These are phyloP conservation scores for Annulohypoxylon nitens DNA, from an alignment of 495 filamentous ascomycete genomes.

Conservation along the genomic window DNA sequence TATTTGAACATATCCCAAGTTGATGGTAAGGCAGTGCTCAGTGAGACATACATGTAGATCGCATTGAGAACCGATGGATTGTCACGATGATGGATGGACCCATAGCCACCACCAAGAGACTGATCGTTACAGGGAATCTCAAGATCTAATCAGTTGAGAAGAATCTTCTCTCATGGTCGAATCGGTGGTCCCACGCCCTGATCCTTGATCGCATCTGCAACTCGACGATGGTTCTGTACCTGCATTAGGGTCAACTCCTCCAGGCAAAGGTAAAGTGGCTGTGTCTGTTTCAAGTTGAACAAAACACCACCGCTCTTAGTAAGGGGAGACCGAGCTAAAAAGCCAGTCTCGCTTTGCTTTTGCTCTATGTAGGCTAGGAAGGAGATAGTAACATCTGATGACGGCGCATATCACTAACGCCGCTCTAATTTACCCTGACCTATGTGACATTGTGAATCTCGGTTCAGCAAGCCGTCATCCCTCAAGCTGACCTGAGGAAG, in stretches of 20 bases:
- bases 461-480: constrained; percentile 20
- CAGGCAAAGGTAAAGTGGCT: constrained; percentile 41
- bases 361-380: constrained; percentile 26
- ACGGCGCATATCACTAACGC: constrained; percentile 1
- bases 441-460: constrained; percentile 1
- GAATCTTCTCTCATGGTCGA: constrained; percentile 21
- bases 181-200: constrained; percentile 38
- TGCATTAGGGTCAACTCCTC: constrained; percentile 46
- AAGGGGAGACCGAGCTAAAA: constrained; percentile 19
- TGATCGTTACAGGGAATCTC: constrained; percentile 38
- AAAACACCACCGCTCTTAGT: constrained; percentile 35
- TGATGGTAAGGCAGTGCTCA: constrained; percentile 1
- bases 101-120: constrained; percentile 28
- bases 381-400: constrained; percentile 24
- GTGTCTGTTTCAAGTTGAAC: constrained; percentile 50
- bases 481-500: constrained; percentile 4
- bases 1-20: neutral
- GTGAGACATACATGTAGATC: constrained; percentile 29
- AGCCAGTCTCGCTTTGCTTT: constrained; percentile 39
- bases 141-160: constrained; percentile 28
- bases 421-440: constrained; percentile 10
- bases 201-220: constrained; percentile 36
- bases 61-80: constrained; percentile 15
- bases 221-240: constrained; percentile 42
- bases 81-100: constrained; percentile 7